phyloP scores from a whole-genome alignment of 2,329 filamentous ascomycete genomes.

The Aureobasidium sp. region DNA sequence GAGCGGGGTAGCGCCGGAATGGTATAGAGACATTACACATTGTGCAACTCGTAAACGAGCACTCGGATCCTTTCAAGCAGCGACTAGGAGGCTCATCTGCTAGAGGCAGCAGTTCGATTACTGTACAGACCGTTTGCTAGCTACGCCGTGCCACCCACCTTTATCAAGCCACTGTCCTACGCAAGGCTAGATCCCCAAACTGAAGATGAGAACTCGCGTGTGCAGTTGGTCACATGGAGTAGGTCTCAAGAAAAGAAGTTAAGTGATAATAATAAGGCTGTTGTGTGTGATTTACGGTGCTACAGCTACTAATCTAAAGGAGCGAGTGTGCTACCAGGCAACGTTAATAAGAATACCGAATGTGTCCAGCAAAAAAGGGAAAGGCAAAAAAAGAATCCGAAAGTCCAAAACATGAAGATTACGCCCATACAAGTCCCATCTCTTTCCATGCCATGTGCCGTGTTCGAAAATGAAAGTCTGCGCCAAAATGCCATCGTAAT shows the following conservation, averaged over 20 bases:
- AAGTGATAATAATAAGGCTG: neutral
- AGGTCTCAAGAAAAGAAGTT: neutral
- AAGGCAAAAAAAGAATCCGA: neutral
- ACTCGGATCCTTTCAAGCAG: neutral
- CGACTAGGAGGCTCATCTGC: no score
- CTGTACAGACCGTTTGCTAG: neutral
- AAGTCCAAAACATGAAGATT: neutral
- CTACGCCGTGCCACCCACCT: neutral
- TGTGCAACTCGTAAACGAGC: neutral
- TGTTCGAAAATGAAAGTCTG: neutral
- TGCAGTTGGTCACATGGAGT: neutral
- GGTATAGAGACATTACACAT: neutral
- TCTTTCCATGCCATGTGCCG: neutral
- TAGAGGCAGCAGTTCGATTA: neutral
- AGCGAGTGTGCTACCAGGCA: neutral
- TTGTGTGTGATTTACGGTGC: neutral
- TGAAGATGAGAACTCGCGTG: neutral
- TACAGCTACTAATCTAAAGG: conserved; percentile 7
- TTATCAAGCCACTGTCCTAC: neutral
- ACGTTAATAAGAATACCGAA: neutral
- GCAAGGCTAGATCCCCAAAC: neutral
- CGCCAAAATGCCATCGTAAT: conserved; percentile 1
- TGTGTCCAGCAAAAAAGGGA: neutral
- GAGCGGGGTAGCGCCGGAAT: conserved; percentile 3
- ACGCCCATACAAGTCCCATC: neutral